Conservation (phyloP, 2,329 filamentous ascomycete genomes). For the Leptoxyphium fumago region DNA sequence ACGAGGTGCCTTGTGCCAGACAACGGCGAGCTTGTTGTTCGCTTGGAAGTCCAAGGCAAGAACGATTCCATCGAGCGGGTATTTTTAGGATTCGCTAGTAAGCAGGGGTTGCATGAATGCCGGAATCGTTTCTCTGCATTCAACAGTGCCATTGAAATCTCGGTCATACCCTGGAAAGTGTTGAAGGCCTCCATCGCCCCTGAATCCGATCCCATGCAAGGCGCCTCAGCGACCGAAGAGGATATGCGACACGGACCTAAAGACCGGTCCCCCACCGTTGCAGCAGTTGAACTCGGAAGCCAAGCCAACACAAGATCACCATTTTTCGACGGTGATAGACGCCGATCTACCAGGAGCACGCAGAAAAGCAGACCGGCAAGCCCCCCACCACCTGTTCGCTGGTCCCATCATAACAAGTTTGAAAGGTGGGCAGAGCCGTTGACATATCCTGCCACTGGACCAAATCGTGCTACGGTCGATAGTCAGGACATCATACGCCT, state of each 20-base stretch:
- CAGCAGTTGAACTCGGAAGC: no score
- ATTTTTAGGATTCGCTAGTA: not conserved
- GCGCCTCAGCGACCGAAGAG: no score
- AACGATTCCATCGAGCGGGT: conserved; percentile 20
- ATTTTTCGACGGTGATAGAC: not conserved
- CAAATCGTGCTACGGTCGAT: conserved; percentile 50
- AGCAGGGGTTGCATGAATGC: not conserved
- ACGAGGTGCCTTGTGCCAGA: not conserved
- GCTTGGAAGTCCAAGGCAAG: conserved; percentile 36
- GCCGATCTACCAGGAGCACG: not conserved
- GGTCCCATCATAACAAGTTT: conserved; percentile 10
- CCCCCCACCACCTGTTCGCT: conserved; percentile 8
- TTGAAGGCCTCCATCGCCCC: not conserved
- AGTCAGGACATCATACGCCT: conserved; percentile 61
- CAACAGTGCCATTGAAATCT: not conserved
- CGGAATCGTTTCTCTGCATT: not conserved
- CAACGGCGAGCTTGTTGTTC: conserved; percentile 4
- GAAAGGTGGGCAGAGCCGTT: conserved; percentile 32
- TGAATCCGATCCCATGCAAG: not conserved
- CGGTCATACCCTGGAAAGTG: not conserved
- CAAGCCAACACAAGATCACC: not conserved
- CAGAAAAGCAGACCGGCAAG: not conserved
- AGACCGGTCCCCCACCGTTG: no score
- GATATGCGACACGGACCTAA: no score
- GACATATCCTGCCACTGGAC: conserved; percentile 44